These are phyloP conservation scores for Suillus cothurnatus DNA, from an alignment of 768 basidiomycete species.

Conservation along the genomic window DNA sequence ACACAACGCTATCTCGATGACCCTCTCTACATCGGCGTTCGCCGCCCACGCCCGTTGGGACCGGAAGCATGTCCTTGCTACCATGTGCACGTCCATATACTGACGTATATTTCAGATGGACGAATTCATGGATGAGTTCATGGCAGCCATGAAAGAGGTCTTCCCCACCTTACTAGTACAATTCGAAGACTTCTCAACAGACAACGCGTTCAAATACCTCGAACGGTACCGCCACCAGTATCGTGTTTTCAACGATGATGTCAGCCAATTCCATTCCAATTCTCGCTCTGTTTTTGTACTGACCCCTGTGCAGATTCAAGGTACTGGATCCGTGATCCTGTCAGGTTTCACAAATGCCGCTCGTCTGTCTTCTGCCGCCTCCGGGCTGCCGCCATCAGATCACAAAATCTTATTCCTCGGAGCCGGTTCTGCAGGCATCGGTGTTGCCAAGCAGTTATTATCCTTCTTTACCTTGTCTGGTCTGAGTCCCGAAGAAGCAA, in stretches of 20 bases:
- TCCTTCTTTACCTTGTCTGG: constrained; percentile 56
- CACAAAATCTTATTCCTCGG: constrained; percentile 61
- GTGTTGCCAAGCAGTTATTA: constrained; percentile 53
- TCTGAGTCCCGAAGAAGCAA: constrained; percentile 66
- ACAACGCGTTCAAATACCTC: constrained; percentile 77
- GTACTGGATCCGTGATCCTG: constrained; percentile 76
- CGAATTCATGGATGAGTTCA: constrained; percentile 77
- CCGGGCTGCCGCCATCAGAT: constrained; percentile 44
- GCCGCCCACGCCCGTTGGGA: constrained; percentile 50
- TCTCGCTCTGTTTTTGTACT: constrained; percentile 5
- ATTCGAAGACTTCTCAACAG: constrained; percentile 77
- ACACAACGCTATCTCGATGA: constrained; percentile 66
- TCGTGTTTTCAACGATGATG: constrained; percentile 74
- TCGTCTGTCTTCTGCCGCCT: constrained; percentile 52
- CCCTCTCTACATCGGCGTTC: constrained; percentile 75
- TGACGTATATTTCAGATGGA: constrained; percentile 50
- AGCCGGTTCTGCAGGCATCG: constrained; percentile 54
- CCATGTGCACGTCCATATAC: neutral
- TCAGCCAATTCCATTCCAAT: constrained; percentile 33
- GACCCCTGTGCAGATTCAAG: constrained; percentile 51
- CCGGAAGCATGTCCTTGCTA: constrained; percentile 39
- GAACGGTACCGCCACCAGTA: constrained; percentile 60
- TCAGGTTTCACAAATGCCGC: constrained; percentile 78
- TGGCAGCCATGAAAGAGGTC: constrained; percentile 62
- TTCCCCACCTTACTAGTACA: constrained; percentile 74